Evolutionary conservation across 352 stramenopile species (phyloP), one percentile per base, ranked within the genome.

Genomic region (Aphanomyces cochlioides): DNA sequence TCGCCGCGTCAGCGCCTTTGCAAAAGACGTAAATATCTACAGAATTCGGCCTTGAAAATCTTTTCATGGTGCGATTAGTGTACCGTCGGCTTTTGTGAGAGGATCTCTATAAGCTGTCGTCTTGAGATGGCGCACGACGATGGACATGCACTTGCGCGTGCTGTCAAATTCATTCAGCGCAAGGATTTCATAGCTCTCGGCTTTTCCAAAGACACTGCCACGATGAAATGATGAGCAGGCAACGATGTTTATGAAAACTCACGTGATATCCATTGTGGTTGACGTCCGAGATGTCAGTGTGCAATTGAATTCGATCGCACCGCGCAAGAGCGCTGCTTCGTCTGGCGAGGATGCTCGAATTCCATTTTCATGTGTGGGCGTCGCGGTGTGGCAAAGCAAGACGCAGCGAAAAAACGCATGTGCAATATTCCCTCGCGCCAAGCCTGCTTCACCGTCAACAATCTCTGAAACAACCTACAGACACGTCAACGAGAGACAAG

Each of bases 1-100:
- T 96, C 5, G 96, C 77, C 0, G 85, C 96, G 69, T 97, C 90
- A 10, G 90, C 87, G 7, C 90, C 90, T 74, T 97, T 97, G 15
- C 80, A 90, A 53, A 93, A 96, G 0, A 95, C 76, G 2, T 90
- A 77, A 15, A 95, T 82, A 4, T 89, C 83, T 66, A 73, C 59
- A 15, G 1, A n/a, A 58, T 8, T 1, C 54, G 19, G 41, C 1
- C n/a, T 61, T 41, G 65, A 28, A 40, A 12, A 17, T 19, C 13
- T 41, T 39, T n/a, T 50, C 43, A n/a, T 2, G 43, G 43, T n/a
- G 17, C 54, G 37, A 40, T 39, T 28, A 39, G 50, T 34, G 8
- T 89, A 69, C 63, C 63, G 38, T 61, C 63, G 37, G 57, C 63
- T 36, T 61, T 47, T 10, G 7, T 19, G 21, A 37, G 57, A 13